Base-by-base conservation (phyloP, 163 green algal genomes). In the Scenedesmus sp. region DNA sequence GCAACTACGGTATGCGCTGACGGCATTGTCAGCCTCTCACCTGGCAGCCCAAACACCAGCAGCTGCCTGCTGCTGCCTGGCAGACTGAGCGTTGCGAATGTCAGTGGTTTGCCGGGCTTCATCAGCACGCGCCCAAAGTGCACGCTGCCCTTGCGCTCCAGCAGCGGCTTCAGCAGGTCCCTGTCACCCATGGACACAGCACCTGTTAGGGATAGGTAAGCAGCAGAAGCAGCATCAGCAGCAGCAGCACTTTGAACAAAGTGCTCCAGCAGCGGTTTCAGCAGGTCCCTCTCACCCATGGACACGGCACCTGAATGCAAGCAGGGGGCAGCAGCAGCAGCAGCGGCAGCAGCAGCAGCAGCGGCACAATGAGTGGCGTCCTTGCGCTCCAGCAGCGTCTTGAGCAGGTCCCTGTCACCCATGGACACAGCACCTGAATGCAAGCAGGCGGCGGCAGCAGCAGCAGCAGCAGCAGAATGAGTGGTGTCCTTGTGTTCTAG, bases 21-120 rank as follows among this genome's bases (percentile, higher is more conserved):
- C 34, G 57, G 67, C 67, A 9, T 18, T 9, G 16, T 18, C 67
- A 46, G 67, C 76, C 55, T 1, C 76, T 64, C 59, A 93, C 98
- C 98, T 94, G 93, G 98, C 85, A 99, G 94, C 0, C 96, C 98
- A 94, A 99, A 99, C 59, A 98, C 95, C 18, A 99, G 91, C 93
- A 98, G 92, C 26, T 86, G 55, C 9, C 64, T 16, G 54, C 73
- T 60, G 15, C 26, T 74, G 46, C 46, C 62, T 7, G 34, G 13
- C 34, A 74, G 2, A 7, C 94, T 81, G 20, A 99, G 87, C 1
- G 97, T 99, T 15, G 98, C 98, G 96, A 99, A 99, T 0, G 98
- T 99, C 52, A 99, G 96, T 6, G 98, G 98, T 94, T 99, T 99
- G 66, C 98, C 98, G 0, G 98, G 98, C 94, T 99, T 99, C 98